Evolutionary conservation across 2,329 filamentous ascomycete species (phyloP).

Genomic region (Fusarium sacchari): DNA sequence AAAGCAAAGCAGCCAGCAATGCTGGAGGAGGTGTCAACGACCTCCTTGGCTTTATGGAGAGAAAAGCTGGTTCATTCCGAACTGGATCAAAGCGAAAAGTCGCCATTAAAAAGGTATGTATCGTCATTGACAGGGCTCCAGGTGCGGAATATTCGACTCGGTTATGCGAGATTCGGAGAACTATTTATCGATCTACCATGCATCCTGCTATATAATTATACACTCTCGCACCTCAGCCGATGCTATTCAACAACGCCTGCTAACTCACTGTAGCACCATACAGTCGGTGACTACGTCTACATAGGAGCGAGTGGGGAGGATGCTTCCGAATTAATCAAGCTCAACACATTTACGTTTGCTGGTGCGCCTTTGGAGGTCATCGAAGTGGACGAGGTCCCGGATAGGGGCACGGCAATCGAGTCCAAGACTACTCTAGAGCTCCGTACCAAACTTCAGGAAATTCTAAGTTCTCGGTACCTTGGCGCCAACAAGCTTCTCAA

Average conservation of each 20-base stretch:
- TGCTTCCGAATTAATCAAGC: slow-evolving; percentile 70
- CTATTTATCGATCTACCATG: slow-evolving; percentile 31
- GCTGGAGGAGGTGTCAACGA: slow-evolving; percentile 72
- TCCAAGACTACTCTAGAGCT: slow-evolving; percentile 67
- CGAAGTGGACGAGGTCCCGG: slow-evolving; percentile 56
- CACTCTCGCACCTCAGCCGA: slow-evolving; percentile 34
- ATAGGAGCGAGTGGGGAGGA: slow-evolving; percentile 73
- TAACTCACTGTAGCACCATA: slow-evolving; percentile 77
- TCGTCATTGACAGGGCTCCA: slow-evolving; percentile 46
- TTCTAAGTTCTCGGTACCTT: slow-evolving; percentile 81
- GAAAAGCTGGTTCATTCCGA: slow-evolving; percentile 70
- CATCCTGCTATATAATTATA: slow-evolving; percentile 34
- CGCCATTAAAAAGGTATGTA: slow-evolving; percentile 82
- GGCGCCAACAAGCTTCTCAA: slow-evolving; percentile 78
- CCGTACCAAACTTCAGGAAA: slow-evolving; percentile 73
- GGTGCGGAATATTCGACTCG: slow-evolving; percentile 41
- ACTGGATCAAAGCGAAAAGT: slow-evolving; percentile 61
- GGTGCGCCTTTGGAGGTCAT: slow-evolving; percentile 68
- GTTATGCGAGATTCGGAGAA: slow-evolving; percentile 33
- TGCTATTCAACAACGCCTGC: slow-evolving; percentile 57
- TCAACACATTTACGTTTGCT: slow-evolving; percentile 76
- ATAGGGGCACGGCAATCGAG: slow-evolving; percentile 53
- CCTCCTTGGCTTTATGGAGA: slow-evolving; percentile 75
- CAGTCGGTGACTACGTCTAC: slow-evolving; percentile 75
- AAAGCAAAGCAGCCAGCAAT: slow-evolving; percentile 75